A percentile compares a stretch with the other conserved stretches of the same genome.
phyloP scores from a whole-genome alignment of 2,329 filamentous ascomycete species.

The Cryphonectria radicalis region DNA sequence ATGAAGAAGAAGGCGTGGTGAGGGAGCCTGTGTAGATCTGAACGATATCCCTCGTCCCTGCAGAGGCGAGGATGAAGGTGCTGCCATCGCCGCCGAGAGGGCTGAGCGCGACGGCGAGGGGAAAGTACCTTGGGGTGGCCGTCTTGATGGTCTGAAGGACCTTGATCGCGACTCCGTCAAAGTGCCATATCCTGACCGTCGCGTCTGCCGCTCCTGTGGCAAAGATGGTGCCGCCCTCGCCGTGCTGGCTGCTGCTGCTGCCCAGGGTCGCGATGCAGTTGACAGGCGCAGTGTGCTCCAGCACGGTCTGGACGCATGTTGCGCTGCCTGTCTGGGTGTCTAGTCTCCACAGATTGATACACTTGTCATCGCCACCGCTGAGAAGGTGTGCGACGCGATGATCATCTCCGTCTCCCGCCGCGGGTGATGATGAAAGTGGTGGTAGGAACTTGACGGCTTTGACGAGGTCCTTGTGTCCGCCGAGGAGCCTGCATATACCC shows the following conservation, averaged over 20 bases:
- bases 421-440: constrained; percentile 28
- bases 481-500: constrained; percentile 71
- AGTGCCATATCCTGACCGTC: constrained; percentile 70
- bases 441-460: constrained; percentile 83
- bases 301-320: constrained; percentile 57
- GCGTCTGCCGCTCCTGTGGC: constrained; percentile 84
- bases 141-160: constrained; percentile 73
- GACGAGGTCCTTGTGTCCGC: constrained; percentile 78
- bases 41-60: constrained; percentile 80
- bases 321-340: constrained; percentile 36
- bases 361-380: constrained; percentile 81
- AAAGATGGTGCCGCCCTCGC: constrained; percentile 51
- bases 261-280: constrained; percentile 65
- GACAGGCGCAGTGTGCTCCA: constrained; percentile 74
- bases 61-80: constrained; percentile 73
- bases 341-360: constrained; percentile 72
- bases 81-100: constrained; percentile 56
- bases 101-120: constrained; percentile 74
- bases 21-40: constrained; percentile 68
- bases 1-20: background rate
- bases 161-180: constrained; percentile 54
- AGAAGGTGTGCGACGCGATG: constrained; percentile 61
- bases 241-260: constrained; percentile 4
- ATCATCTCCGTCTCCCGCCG: constrained; percentile 43
- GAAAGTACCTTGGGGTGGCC: constrained; percentile 74